A percentile compares a stretch with the other conserved stretches of the same genome.
These are phyloP conservation scores for Paraurostyla sp. DNA, from an alignment of 73 alveolate genomes.

Conservation along the genomic window DNA sequence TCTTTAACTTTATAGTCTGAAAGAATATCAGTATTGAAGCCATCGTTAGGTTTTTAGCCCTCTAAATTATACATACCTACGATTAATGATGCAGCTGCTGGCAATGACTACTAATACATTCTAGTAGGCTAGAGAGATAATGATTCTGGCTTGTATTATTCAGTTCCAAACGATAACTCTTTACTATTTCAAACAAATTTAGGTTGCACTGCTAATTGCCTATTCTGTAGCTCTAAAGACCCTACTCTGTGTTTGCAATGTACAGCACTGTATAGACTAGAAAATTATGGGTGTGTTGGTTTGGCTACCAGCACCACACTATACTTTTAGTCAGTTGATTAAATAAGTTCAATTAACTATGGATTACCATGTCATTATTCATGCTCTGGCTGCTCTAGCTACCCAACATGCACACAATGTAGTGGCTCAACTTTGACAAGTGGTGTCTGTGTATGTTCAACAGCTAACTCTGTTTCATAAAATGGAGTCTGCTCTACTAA, in stretches of 20 bases:
- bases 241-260: constrained; percentile 3
- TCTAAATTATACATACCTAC: constrained; percentile 10
- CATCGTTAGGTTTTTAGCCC: neutral
- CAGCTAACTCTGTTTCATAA: neutral
- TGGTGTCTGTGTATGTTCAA: neutral
- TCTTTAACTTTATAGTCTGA: neutral
- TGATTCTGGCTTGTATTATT: constrained; percentile 34
- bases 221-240: neutral
- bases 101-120: neutral
- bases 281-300: neutral
- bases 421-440: neutral
- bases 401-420: neutral
- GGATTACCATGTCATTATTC: constrained; percentile 19
- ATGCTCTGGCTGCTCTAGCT: neutral
- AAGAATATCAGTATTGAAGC: neutral
- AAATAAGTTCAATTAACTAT: neutral
- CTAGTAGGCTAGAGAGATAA: constrained; percentile 26
- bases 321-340: neutral
- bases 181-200: neutral
- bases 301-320: neutral
- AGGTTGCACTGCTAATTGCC: constrained; percentile 30
- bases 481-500: constrained; percentile 12
- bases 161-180: neutral
- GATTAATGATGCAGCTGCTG: neutral
- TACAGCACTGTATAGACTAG: neutral